Conservation (phyloP, 2,329 filamentous ascomycete genomes). For the Camillea tinctor region DNA sequence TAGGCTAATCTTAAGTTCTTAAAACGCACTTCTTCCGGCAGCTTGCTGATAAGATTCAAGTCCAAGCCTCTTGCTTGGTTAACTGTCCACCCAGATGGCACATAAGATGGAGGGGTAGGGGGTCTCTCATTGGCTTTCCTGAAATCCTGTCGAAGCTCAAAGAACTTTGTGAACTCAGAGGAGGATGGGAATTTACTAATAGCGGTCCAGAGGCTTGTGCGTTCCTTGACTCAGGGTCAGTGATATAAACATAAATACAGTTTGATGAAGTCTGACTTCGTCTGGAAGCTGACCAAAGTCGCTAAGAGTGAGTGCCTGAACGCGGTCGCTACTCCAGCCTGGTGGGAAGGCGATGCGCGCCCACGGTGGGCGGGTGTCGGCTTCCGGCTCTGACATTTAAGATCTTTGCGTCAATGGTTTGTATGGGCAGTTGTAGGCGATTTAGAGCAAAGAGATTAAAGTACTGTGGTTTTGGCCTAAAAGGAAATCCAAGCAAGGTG, state of each 20-base stretch:
- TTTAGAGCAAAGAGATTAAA: neutral
- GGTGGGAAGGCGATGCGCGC: neutral
- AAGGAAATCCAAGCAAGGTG: neutral
- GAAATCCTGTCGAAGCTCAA: neutral
- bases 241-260: neutral
- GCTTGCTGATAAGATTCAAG: neutral
- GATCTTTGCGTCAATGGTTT: neutral
- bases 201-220: neutral
- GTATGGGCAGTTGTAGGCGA: neutral
- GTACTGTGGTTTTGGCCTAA: neutral
- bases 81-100: neutral
- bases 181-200: neutral
- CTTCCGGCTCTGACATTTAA: neutral
- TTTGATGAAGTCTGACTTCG: neutral
- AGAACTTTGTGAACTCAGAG: neutral
- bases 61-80: slow-evolving; percentile 2
- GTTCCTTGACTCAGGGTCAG: neutral
- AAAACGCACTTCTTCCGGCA: slow-evolving; percentile 3
- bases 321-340: neutral
- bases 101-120: slow-evolving; percentile 1
- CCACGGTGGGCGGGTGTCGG: neutral
- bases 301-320: neutral
- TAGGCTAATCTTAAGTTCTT: neutral
- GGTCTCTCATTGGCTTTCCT: neutral
- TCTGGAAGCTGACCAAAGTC: neutral